Conservation (phyloP, 1,139 yeast genomes). For the Geotrichum aggregatum region DNA sequence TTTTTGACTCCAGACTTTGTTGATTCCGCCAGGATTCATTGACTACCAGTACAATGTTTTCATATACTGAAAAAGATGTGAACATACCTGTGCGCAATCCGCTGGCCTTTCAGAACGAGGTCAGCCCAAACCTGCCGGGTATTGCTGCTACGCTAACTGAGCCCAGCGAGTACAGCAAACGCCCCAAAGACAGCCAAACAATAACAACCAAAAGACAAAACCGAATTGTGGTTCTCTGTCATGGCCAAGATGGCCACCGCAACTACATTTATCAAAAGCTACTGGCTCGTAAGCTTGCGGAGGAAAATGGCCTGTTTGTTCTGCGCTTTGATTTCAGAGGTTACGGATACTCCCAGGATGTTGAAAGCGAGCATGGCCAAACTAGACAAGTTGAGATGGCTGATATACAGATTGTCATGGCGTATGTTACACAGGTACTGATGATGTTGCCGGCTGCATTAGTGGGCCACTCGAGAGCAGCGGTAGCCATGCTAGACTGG, state of each 20-base stretch:
- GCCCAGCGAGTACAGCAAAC: slow-evolving; percentile 7
- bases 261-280: slow-evolving; percentile 68
- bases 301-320: slow-evolving; percentile 55
- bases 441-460: slow-evolving; percentile 43
- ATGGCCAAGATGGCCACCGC: slow-evolving; percentile 84
- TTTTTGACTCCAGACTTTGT: too few species aligned
- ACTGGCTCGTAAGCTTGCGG: slow-evolving; percentile 59
- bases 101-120: slow-evolving; percentile 12
- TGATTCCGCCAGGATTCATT: too few species aligned
- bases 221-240: slow-evolving; percentile 49
- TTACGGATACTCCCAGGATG: slow-evolving; percentile 72
- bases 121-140: slow-evolving; percentile 5
- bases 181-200: too few species aligned
- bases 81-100: slow-evolving; percentile 19
- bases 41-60: slow-evolving; percentile 5
- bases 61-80: slow-evolving; percentile 17
- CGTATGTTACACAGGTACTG: slow-evolving; percentile 41
- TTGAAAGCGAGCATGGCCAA: slow-evolving; percentile 43
- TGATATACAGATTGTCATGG: slow-evolving; percentile 50
- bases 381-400: slow-evolving; percentile 58
- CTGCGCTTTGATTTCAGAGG: slow-evolving; percentile 81
- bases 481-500: slow-evolving; percentile 75
- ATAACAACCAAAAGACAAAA: slow-evolving; percentile 8
- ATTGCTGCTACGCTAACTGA: slow-evolving; percentile 19
- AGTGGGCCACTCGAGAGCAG: slow-evolving; percentile 78